Conservation (phyloP, 805 yeast species). For the Candida caryicola region DNA sequence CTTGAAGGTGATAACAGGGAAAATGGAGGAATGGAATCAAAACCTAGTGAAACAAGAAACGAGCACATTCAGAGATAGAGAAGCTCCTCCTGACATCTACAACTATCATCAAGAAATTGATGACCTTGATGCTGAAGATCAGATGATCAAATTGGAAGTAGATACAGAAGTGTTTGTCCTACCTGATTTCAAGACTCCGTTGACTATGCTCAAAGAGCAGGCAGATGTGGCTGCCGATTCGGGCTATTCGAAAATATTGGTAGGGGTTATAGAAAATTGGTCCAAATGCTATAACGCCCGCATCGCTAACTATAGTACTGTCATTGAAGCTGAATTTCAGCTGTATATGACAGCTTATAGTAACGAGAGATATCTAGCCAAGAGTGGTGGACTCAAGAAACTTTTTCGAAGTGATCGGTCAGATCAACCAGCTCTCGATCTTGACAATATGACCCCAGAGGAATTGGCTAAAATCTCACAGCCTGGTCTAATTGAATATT, state of each 20-base stretch:
- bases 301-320: constrained; percentile 57
- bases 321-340: constrained; percentile 46
- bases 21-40: constrained; percentile 82
- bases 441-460: constrained; percentile 41
- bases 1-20: constrained; percentile 61
- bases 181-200: constrained; percentile 75
- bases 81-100: constrained; percentile 70
- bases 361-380: constrained; percentile 35
- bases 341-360: constrained; percentile 41
- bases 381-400: constrained; percentile 45
- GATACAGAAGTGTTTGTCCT: constrained; percentile 54
- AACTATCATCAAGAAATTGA: constrained; percentile 48
- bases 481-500: constrained; percentile 78
- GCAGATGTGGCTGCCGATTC: constrained; percentile 84
- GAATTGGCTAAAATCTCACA: constrained; percentile 35
- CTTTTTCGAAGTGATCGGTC: constrained; percentile 23
- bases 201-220: constrained; percentile 84
- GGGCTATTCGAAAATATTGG: constrained; percentile 73
- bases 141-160: constrained; percentile 28
- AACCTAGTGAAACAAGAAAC: constrained; percentile 68
- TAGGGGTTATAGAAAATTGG: constrained; percentile 75
- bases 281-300: constrained; percentile 57
- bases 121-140: constrained; percentile 37
- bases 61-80: constrained; percentile 59
- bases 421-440: constrained; percentile 16